Base-by-base conservation (phyloP, 768 basidiomycete species). In the Baorangia bicolor region DNA sequence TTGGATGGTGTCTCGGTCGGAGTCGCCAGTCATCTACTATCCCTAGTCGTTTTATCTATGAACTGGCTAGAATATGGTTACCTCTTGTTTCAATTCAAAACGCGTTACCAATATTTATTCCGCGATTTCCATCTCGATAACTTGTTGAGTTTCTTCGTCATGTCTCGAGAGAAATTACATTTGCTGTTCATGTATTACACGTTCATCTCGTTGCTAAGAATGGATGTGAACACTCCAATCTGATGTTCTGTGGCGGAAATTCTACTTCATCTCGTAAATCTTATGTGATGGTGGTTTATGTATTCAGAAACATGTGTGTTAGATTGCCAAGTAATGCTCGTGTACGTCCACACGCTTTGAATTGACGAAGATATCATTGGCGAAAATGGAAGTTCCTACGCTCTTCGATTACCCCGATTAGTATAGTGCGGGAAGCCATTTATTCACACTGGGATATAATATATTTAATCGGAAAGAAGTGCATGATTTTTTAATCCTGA, bases 21-120 rank as follows among this genome's bases (percentile, higher is more conserved):
- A 42, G 37, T 37, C 45, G 16, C 33, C 21, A n/a, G 33, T 35
- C 45, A 52, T 56, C 38, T 46, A 58, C 31, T 49, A 53, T 47
- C 13, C 38, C 14, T 52, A 10, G 63, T 53, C 61, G 23, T 59
- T 59, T 54, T 27, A 51, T 9, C 20, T 28, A 18, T 30, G 16
- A 4, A 46, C 25, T 53, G 56, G 27, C 38, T 39, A 34, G 20
- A 30, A 11, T 51, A 31, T 47, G 37, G 46, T 31, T 51, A 39
- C 40, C 42, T 31, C 16, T 34, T 27, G 27, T 49, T 54, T 34
- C 42, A 31, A 21, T 51, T 27, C n/a, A 39, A 49, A 61, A 33
- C 12, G 6, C 31, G 39, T 53, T 42, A 20, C 27, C 33, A 13
- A 11, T 53, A 39, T 49, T 35, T 11, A 2, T 41, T 56, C 28